Percentiles rank a stretch among this genome's conserved stretches.
Conservation (phyloP, 2,329 filamentous ascomycete species). For the Coniochaeta sp. region DNA sequence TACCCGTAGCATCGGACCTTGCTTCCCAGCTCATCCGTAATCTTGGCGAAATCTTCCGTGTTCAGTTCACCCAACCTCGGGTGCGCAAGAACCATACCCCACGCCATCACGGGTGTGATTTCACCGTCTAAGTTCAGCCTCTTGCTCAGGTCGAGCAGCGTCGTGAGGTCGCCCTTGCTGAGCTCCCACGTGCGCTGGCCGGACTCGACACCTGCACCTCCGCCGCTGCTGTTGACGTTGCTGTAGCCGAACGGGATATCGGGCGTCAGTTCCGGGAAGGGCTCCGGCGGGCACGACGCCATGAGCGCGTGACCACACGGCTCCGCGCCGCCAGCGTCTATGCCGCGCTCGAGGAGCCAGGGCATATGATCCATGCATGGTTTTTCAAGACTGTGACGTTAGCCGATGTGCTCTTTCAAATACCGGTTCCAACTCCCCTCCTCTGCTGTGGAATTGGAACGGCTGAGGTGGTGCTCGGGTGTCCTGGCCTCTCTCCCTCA, state of each 20-base stretch:
- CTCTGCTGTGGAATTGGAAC: not conserved
- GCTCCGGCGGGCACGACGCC: slow-evolving; percentile 77
- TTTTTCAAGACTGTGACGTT: slow-evolving; percentile 66
- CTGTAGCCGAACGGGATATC: slow-evolving; percentile 46
- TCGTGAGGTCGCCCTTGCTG: slow-evolving; percentile 67
- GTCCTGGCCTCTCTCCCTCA: not conserved
- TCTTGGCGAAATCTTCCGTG: slow-evolving; percentile 58
- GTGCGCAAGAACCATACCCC: slow-evolving; percentile 72
- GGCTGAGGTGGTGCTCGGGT: not conserved
- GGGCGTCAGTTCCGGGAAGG: slow-evolving; percentile 39
- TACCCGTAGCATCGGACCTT: slow-evolving; percentile 89
- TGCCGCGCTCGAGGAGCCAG: slow-evolving; percentile 58
- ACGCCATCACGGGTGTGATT: slow-evolving; percentile 93
- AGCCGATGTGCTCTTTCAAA: slow-evolving; percentile 8
- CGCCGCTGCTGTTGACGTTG: slow-evolving; percentile 25
- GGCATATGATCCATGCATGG: slow-evolving; percentile 91
- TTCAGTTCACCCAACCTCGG: slow-evolving; percentile 60
- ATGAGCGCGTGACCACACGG: slow-evolving; percentile 88
- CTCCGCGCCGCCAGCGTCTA: slow-evolving; percentile 50
- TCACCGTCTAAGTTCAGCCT: slow-evolving; percentile 79
- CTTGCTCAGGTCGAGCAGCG: slow-evolving; percentile 76
- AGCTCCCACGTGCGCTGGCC: slow-evolving; percentile 73
- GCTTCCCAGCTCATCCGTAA: slow-evolving; percentile 65
- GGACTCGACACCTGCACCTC: slow-evolving; percentile 26
- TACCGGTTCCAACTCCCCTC: not conserved